A percentile compares a stretch with the other conserved stretches of the same genome.
These are phyloP conservation scores for Sordaria brevicollis DNA, from an alignment of 495 filamentous ascomycete species.

Conservation along the genomic window DNA sequence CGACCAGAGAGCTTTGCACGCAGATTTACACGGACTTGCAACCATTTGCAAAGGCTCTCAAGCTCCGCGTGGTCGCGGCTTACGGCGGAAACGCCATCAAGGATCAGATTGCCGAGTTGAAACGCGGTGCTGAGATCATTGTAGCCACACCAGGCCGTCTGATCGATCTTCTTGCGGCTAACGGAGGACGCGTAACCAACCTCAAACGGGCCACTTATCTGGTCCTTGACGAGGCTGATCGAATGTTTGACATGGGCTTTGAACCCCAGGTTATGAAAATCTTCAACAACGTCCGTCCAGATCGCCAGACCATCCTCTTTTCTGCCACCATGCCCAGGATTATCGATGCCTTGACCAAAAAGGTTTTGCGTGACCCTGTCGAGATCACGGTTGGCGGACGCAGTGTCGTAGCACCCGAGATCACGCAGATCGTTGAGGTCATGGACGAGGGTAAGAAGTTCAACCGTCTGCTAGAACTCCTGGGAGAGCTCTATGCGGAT, in stretches of 20 bases:
- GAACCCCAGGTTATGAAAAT: constrained; percentile 98
- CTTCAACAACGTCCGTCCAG: constrained; percentile 76
- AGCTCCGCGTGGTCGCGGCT: constrained; percentile 86
- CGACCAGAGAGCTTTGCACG: constrained; percentile 86
- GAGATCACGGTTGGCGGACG: constrained; percentile 88
- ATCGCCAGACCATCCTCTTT: constrained; percentile 89
- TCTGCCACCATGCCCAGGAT: constrained; percentile 93
- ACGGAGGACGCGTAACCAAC: constrained; percentile 86
- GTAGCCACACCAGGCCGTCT: constrained; percentile 95
- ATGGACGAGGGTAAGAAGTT: constrained; percentile 78
- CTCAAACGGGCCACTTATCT: constrained; percentile 81
- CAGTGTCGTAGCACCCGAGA: constrained; percentile 88
- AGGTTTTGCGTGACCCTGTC: constrained; percentile 73
- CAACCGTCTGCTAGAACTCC: constrained; percentile 67
- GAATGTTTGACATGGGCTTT: constrained; percentile 99
- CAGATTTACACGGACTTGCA: constrained; percentile 94
- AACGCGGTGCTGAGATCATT: constrained; percentile 89
- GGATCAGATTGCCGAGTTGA: constrained; percentile 93
- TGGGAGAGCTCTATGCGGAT: constrained; percentile 76
- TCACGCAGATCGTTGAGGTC: constrained; percentile 89
- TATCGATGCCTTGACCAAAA: constrained; percentile 85
- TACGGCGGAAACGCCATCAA: constrained; percentile 96
- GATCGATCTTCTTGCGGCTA: constrained; percentile 89
- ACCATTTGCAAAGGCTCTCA: constrained; percentile 81
- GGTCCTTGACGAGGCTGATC: constrained; percentile 93